Base-by-base conservation (phyloP, 768 basidiomycete genomes). In the Crepidotus variabilis region DNA sequence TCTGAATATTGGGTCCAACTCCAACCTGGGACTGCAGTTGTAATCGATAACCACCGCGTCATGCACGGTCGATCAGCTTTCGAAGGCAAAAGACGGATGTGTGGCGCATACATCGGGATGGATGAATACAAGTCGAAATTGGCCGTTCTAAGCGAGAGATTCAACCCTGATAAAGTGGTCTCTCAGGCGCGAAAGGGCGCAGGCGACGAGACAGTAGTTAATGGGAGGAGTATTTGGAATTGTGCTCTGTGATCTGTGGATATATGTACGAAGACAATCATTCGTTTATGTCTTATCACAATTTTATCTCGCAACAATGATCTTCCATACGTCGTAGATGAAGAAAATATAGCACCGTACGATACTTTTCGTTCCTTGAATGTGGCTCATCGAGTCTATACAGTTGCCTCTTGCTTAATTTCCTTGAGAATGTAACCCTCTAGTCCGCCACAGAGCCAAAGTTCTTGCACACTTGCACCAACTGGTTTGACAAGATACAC, bases 11-110 rank as follows among this genome's bases (percentile, higher is more conserved):
- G 94, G 95, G 79, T 92, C 0, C 88, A 94, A 66, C 78, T 99
- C n/a, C 73, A 80, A 47, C 87, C 93, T 0, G 95, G 96, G 0
- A 96, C 88, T 0, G 89, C 88, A 39, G 79, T 97, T 32, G 92
- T 94, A 20, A 78, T 96, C 50, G 88, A 98, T 70, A 98, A 98
- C 67, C 90, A 96, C 71, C 84, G 96, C 20, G 92, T 98, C 11
- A 75, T 98, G 50, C 96, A 98, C 62, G 96, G 96, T 11, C 86
- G 96, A n/a, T 92, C 94, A 0, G 82, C 86, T 1, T 98, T 97
- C 67, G 79, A 83, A 11, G 96, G 96, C 10, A 83, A 84, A 69
- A 83, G 96, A 2, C 82, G 91, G 1, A 92, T 99, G 85, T 98
- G 96, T 65, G 96, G 96, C 2, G 97, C 96, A 0, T 99, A 99